Conservation (phyloP, 2,329 filamentous ascomycete genomes). For the Chalaropsis thielavioides region DNA sequence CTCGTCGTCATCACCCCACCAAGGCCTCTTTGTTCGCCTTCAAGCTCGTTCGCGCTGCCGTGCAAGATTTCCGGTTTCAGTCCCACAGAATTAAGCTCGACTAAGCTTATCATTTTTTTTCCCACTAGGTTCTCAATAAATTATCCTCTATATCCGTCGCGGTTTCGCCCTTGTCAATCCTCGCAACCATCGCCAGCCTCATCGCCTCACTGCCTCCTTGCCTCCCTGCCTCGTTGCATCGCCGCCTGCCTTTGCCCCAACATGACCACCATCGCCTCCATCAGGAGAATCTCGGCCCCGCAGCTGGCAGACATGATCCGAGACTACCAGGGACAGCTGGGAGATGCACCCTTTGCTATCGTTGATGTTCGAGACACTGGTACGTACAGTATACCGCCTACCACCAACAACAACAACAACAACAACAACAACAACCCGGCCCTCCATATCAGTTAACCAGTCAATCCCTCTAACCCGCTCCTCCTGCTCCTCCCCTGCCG, state of each 20-base stretch:
- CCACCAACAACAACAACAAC: no score
- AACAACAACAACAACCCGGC: no score
- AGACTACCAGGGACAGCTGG: slow-evolving; percentile 28
- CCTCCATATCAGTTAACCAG: not conserved
- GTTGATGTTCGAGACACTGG: slow-evolving; percentile 82
- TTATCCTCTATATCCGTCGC: not conserved
- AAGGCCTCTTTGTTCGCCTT: not conserved
- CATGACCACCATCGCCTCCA: slow-evolving; percentile 43
- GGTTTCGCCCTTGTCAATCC: not conserved
- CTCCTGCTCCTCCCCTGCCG: not conserved
- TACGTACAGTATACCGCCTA: slow-evolving; percentile 29
- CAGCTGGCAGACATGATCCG: slow-evolving; percentile 53
- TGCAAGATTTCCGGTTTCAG: not conserved
- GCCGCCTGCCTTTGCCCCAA: slow-evolving; percentile 16
- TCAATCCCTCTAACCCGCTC: not conserved
- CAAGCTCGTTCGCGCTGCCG: not conserved
- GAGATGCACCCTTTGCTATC: slow-evolving; percentile 46
- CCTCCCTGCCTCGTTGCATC: not conserved
- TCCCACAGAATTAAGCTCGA: slow-evolving; percentile 1
- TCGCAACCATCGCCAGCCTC: not conserved
- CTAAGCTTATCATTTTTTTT: slow-evolving; percentile 1
- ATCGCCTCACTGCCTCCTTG: not conserved
- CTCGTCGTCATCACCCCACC: not conserved
- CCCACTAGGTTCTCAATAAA: not conserved
- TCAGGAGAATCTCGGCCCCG: slow-evolving; percentile 54